Evolutionary conservation across 257 asterid genomes (phyloP), one percentile per base, ranked within the genome.

Genomic region (Ehretia macrophylla): DNA sequence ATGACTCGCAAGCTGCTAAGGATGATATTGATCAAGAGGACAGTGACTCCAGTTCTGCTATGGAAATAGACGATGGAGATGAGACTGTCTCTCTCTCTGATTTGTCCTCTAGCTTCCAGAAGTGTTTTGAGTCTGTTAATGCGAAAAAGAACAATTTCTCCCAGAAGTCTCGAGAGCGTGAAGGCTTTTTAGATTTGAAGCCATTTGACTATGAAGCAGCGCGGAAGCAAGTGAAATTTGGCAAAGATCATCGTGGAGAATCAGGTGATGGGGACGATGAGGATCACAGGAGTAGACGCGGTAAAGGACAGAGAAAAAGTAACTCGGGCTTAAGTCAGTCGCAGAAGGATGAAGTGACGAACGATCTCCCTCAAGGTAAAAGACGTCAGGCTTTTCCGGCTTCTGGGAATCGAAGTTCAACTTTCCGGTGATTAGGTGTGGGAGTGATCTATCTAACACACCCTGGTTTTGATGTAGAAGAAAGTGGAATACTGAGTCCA

Each of bases 351-450:
- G 90, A 82, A 32, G 83, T 61, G 51, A 14, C 62, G 0, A 22
- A 58, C 1, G 86, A 79, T 50, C 58, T 72, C 27, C 86, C 77
- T 3, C 95, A 81, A 68, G 99, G 97, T 40, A 75, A 78, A 79
- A 77, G 97, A 49, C 95, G 99, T 8, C 95, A 79, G 75, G 99
- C 97, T 44, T 92, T 92, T 56, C 97, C 96, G 4, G 84, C 94
- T 6, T 82, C 99, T 3, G 99, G 99, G 20, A 92, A 92, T 59
- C 94, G 99, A 50, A 88, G 86, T 56, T 86, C 92, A 17, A 88
- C 84, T 64, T 92, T 84, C 46, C 95, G 87, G 44, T 83, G 74
- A 67, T 35, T 18, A 27, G 35, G 35, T 27, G 4, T 1, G 35
- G 35, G 35, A 27, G 35, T 27, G 35, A 6, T 27, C 4, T n/a